Conservation (phyloP, 768 basidiomycete species). For the Calocera viscosa region DNA sequence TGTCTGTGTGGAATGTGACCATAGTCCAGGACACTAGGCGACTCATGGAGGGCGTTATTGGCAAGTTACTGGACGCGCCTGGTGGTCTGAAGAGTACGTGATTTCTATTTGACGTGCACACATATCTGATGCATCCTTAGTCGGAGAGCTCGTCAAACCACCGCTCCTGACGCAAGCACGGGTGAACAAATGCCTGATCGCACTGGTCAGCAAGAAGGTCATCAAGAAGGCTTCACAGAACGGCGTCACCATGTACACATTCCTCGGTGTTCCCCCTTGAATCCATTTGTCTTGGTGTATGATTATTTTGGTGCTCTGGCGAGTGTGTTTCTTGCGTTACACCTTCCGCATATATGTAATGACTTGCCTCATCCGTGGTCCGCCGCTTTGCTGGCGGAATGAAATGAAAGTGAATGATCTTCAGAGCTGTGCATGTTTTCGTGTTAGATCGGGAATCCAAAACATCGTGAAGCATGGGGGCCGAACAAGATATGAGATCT, state of each 20-base stretch:
- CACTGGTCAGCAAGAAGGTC: conserved; percentile 74
- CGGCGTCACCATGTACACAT: not conserved
- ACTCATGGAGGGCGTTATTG: conserved; percentile 71
- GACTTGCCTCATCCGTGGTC: no score
- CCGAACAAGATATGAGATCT: no score
- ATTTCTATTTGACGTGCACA: not conserved
- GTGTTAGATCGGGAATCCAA: no score
- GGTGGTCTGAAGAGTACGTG: conserved; percentile 52
- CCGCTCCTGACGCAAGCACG: conserved; percentile 81
- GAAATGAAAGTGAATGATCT: no score
- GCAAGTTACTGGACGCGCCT: conserved; percentile 54
- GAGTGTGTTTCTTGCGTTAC: no score
- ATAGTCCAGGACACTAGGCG: conserved; percentile 48
- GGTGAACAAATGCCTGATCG: conserved; percentile 88
- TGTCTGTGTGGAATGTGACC: not conserved
- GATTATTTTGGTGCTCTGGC: no score
- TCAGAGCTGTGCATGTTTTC: no score
- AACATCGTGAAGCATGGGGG: no score
- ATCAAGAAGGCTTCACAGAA: conserved; percentile 44
- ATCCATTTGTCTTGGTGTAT: no score
- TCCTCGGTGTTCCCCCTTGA: not conserved
- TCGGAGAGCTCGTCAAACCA: conserved; percentile 59
- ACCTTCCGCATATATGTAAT: no score
- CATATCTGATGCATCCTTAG: conserved; percentile 30
- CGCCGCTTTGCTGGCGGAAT: no score